Evolutionary conservation across 2,329 filamentous ascomycete genomes (phyloP), one percentile per base, ranked within the genome.

Genomic region (Diaporthe helianthi): DNA sequence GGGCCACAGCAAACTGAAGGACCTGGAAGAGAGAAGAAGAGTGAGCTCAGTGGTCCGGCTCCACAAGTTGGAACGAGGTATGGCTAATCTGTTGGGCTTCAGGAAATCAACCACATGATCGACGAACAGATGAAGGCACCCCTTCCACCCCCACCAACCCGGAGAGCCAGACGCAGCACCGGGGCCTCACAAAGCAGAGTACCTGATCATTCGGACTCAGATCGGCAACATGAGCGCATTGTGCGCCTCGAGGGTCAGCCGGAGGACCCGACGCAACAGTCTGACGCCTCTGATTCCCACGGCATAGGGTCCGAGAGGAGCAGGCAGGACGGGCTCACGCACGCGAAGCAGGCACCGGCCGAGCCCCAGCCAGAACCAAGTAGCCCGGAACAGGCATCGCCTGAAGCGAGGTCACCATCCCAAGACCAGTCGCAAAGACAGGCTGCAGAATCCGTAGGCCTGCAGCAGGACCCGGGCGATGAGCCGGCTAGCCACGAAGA

Each of bases 41-140:
- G 78, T 80, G 47, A 74, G 75, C 66, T 15, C 53, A 2, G 22
- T 29, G 4, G 9, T 9, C 36, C 36, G 10, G 19, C 38, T 29
- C 19, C 4, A 12, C 72, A 31, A 63, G 71, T 47, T 70, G 72
- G 36, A 65, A 44, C n/a, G 69, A 72, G 67, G 63, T 2, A n/a
- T 47, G 17, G 17, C 64, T 69, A 46, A 69, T n/a, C 19, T 13
- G 15, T 3, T 17, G 8, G 6, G 19, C 36, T 29, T 22, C 19
- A 83, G 81, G 81, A 83, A 72, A 76, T 83, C 69, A 83, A 83
- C 65, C 80, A 77, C 24, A 74, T 78, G 49, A 80, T 83, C 47
- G 82, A 83, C 41, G 81, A 83, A 67, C 76, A 81, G 69, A 73
- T 83, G 38, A 76, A 77, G 65, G 63, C 72, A 24, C 76, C 80